phyloP scores from a whole-genome alignment of 2,329 filamentous ascomycete species.

The Lachnellula suecica region DNA sequence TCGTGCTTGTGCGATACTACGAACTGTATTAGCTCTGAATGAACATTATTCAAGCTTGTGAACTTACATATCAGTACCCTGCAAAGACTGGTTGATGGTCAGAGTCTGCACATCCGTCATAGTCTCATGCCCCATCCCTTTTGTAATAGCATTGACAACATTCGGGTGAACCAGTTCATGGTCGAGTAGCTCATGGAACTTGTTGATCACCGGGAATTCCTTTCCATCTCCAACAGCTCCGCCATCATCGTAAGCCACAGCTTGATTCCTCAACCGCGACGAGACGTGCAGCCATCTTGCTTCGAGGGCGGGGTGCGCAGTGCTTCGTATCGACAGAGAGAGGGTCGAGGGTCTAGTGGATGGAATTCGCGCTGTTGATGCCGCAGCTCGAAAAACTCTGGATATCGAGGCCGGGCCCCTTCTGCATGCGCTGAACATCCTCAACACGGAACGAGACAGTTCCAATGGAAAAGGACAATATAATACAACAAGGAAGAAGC shows the following conservation, averaged over 20 bases:
- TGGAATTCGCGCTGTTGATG: constrained; percentile 24
- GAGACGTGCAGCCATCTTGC: constrained; percentile 30
- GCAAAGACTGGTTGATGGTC: constrained; percentile 77
- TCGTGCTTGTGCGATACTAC: constrained; percentile 86
- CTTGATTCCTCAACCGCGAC: constrained; percentile 19
- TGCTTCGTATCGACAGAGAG: constrained; percentile 17
- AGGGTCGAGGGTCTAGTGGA: constrained; percentile 26
- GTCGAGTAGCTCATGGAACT: constrained; percentile 32
- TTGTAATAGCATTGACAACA: constrained; percentile 53
- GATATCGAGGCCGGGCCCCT: constrained; percentile 34
- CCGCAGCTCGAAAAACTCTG: constrained; percentile 24
- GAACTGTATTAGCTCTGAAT: constrained; percentile 11
- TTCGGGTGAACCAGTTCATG: constrained; percentile 31
- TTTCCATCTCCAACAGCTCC: constrained; percentile 1
- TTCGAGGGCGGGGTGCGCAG: constrained; percentile 16
- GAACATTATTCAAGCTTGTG: background rate
- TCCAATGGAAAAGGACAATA: constrained; percentile 11
- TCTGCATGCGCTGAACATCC: constrained; percentile 33
- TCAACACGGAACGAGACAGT: constrained; percentile 9
- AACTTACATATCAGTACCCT: constrained; percentile 50
- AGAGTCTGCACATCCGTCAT: constrained; percentile 92
- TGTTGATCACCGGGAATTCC: constrained; percentile 19
- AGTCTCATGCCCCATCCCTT: constrained; percentile 70
- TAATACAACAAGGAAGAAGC: constrained; percentile 12
- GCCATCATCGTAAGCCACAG: constrained; percentile 5